Evolutionary conservation across 2,329 filamentous ascomycete genomes (phyloP).

Genomic region (Periconia sp.): DNA sequence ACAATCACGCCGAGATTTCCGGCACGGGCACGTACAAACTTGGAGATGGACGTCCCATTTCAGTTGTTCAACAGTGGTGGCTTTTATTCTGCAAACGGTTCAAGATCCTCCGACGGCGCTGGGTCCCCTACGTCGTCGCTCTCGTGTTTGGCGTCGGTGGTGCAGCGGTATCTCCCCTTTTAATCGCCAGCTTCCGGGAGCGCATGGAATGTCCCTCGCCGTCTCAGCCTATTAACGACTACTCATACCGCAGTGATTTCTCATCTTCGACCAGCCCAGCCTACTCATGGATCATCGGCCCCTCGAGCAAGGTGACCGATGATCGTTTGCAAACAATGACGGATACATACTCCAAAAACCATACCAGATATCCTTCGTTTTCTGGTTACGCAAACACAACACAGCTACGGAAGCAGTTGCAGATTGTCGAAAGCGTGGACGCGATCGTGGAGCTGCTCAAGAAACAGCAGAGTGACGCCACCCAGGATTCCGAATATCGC

Average conservation of each 20-base stretch:
- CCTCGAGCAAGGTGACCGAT: conserved; percentile 23
- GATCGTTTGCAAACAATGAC: conserved; percentile 6
- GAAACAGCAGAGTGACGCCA: conserved; percentile 60
- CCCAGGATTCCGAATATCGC: background rate
- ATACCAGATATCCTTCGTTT: background rate
- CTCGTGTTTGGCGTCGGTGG: conserved; percentile 78
- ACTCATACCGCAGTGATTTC: conserved; percentile 37
- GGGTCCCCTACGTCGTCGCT: conserved; percentile 72
- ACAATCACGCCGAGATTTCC: conserved; percentile 13
- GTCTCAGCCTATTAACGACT: conserved; percentile 29
- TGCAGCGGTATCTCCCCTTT: conserved; percentile 76
- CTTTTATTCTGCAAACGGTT: conserved; percentile 78
- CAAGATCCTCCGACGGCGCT: conserved; percentile 77
- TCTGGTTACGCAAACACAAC: background rate
- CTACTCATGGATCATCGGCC: conserved; percentile 34
- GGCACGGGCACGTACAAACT: conserved; percentile 53
- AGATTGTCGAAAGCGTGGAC: conserved; percentile 64
- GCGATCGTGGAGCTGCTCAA: conserved; percentile 70
- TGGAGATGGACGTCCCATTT: conserved; percentile 66
- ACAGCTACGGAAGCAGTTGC: conserved; percentile 30
- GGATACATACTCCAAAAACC: background rate
- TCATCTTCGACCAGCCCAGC: conserved; percentile 40
- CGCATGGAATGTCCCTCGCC: conserved; percentile 32
- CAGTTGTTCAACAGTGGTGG: conserved; percentile 68
- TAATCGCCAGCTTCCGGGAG: conserved; percentile 61